phyloP scores from a whole-genome alignment of 1,284 basidiomycete species.

The Papiliotrema terrestris region DNA sequence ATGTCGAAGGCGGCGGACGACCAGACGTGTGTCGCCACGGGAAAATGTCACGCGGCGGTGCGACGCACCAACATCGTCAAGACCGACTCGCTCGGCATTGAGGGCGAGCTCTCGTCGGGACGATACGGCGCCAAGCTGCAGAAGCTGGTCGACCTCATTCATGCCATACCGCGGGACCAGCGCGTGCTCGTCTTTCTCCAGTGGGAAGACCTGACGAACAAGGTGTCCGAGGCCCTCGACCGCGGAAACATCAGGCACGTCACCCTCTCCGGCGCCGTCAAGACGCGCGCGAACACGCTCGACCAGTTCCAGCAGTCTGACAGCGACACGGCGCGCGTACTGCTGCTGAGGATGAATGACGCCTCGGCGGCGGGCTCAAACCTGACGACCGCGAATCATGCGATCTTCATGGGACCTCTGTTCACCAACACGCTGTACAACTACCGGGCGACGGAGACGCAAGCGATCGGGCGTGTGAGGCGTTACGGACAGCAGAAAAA shows the following conservation, averaged over 20 bases:
- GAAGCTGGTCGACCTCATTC: slow-evolving; percentile 74
- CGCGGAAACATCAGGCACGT: slow-evolving; percentile 70
- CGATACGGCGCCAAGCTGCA: slow-evolving; percentile 87
- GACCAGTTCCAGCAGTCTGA: slow-evolving; percentile 77
- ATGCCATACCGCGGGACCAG: slow-evolving; percentile 71
- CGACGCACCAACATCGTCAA: slow-evolving; percentile 74
- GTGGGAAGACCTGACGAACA: slow-evolving; percentile 86
- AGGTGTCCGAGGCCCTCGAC: slow-evolving; percentile 76
- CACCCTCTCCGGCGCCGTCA: slow-evolving; percentile 75
- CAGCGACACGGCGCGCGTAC: slow-evolving; percentile 58
- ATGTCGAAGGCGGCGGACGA: slow-evolving; percentile 66
- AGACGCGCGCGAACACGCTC: slow-evolving; percentile 70
- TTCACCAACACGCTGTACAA: slow-evolving; percentile 72
- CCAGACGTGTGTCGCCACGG: slow-evolving; percentile 75
- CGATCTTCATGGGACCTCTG: slow-evolving; percentile 88
- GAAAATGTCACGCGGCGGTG: slow-evolving; percentile 67
- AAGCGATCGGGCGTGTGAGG: slow-evolving; percentile 83
- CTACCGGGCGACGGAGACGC: slow-evolving; percentile 81
- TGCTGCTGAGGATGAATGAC: slow-evolving; percentile 87
- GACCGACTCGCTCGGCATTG: slow-evolving; percentile 75
- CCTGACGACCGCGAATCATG: slow-evolving; percentile 88
- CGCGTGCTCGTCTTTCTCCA: slow-evolving; percentile 89
- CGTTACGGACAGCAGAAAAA: slow-evolving; percentile 78
- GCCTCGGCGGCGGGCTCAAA: slow-evolving; percentile 91
- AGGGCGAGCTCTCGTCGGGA: slow-evolving; percentile 71